phyloP scores from a whole-genome alignment of 139 green algal genomes.

The Diplosphaera chodatii region DNA sequence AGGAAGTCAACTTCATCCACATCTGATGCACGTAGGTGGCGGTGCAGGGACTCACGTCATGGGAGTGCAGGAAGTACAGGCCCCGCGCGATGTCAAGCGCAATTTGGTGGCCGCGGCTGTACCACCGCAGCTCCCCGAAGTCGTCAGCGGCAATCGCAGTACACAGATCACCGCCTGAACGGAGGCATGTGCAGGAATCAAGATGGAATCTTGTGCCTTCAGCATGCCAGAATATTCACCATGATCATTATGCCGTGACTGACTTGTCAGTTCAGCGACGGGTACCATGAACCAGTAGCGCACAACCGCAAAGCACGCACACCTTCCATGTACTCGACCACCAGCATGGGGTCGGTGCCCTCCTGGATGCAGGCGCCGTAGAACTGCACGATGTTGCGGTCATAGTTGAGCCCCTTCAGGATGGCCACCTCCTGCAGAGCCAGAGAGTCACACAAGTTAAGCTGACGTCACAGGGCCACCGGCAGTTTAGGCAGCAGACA shows the following conservation, averaged over 20 bases:
- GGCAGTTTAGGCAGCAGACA: too few species aligned
- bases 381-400: conserved; percentile 1
- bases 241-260: too few species aligned
- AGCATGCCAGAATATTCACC: too few species aligned
- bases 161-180: not conserved
- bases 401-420: not conserved
- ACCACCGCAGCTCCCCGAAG: not conserved
- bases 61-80: not conserved
- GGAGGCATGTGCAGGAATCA: too few species aligned
- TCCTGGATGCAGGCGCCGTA: not conserved
- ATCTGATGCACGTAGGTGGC: too few species aligned
- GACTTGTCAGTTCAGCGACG: too few species aligned
- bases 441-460: too few species aligned
- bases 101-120: not conserved
- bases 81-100: not conserved
- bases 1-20: too few species aligned
- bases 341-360: not conserved
- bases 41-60: not conserved
- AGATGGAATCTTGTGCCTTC: too few species aligned
- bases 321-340: not conserved
- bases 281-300: too few species aligned
- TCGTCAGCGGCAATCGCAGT: not conserved
- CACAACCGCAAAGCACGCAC: too few species aligned
- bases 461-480: too few species aligned
- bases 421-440: not conserved